phyloP scores from a whole-genome alignment of 331 rosid species.

The Ulmus americana region DNA sequence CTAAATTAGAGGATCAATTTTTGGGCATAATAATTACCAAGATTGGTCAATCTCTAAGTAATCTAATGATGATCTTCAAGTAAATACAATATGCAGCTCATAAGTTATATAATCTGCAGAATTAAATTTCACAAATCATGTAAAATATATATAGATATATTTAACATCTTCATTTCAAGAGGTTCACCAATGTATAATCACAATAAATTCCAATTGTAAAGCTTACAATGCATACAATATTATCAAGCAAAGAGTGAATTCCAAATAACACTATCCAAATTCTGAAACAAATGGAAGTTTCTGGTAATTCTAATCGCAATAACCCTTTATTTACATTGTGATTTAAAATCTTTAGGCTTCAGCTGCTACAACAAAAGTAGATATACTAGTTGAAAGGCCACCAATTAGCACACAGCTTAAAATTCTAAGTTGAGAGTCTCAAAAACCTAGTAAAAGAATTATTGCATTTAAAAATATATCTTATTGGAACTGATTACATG shows the following conservation, averaged over 20 bases:
- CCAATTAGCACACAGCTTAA: background rate
- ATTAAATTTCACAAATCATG: too few species aligned
- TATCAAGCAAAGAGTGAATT: too few species aligned
- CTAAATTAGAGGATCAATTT: background rate
- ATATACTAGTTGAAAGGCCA: background rate
- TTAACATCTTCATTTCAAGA: background rate
- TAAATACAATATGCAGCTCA: background rate
- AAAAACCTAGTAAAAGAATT: slow-evolving; percentile 3
- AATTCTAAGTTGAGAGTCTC: background rate
- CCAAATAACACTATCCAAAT: too few species aligned
- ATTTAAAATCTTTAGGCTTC: background rate
- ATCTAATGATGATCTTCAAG: background rate
- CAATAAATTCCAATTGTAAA: too few species aligned
- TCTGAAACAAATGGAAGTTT: too few species aligned
- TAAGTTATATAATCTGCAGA: background rate
- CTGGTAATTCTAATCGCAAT: too few species aligned
- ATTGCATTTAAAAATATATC: background rate
- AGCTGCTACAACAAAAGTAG: background rate
- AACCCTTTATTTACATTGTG: background rate
- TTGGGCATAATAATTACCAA: background rate
- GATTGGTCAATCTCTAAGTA: background rate
- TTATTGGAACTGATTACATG: background rate
- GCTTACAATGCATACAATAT: too few species aligned
- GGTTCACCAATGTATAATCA: background rate
- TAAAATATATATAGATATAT: too few species aligned